Conservation (phyloP, 2,329 filamentous ascomycete genomes). For the Aspergillus persii region DNA sequence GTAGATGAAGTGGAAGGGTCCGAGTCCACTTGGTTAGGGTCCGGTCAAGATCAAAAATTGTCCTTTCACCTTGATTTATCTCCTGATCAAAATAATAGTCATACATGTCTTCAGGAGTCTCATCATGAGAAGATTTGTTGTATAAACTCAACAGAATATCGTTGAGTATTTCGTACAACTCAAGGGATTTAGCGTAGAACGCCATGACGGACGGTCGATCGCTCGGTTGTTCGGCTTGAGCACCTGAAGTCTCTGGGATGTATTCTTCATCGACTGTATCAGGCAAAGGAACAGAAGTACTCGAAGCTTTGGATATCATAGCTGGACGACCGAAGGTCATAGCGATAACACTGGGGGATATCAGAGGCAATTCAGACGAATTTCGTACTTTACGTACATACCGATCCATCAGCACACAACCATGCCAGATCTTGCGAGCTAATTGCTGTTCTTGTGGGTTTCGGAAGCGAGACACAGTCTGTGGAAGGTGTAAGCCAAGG, state of each 20-base stretch:
- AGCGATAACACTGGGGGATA: conserved; percentile 28
- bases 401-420: conserved; percentile 39
- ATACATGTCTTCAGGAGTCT: conserved; percentile 25
- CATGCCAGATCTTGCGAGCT: conserved; percentile 35
- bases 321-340: conserved; percentile 39
- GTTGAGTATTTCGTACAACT: conserved; percentile 37
- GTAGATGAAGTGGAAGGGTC: conserved; percentile 29
- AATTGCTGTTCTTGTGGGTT: conserved; percentile 30
- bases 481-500: conserved; percentile 45
- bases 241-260: conserved; percentile 14
- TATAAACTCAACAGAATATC: conserved; percentile 33
- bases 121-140: conserved; percentile 23
- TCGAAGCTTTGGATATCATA: conserved; percentile 33
- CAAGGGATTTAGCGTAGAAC: conserved; percentile 33
- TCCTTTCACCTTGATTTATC: conserved; percentile 22
- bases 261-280: conserved; percentile 33
- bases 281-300: conserved; percentile 29
- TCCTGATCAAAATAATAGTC: conserved; percentile 28
- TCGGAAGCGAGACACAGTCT: conserved; percentile 31
- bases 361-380: neutral
- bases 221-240: conserved; percentile 19
- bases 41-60: conserved; percentile 36
- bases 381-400: conserved; percentile 8
- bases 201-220: conserved; percentile 29
- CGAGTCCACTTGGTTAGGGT: conserved; percentile 31